Base-by-base conservation (phyloP, 2,329 filamentous ascomycete species). In the Anthostomella pinea region DNA sequence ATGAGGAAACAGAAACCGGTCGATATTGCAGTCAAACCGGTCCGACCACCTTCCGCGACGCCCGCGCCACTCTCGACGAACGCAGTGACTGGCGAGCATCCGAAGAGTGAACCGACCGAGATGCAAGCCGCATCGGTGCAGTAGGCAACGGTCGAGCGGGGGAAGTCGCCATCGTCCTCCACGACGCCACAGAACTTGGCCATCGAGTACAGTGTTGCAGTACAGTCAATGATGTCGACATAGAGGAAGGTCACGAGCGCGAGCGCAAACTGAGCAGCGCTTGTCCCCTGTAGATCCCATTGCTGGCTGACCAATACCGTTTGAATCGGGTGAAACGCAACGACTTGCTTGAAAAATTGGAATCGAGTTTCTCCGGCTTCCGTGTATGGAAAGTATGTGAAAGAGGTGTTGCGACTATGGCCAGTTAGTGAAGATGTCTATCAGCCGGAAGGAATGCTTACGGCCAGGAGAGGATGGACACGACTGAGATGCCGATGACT, bases 141-240 rank as follows among this genome's bases (percentile, higher is more conserved):
- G 59, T 87, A 89, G 2, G 89, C 89, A 20, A 91, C 66, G 1
- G 88, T 87, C 2, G 85, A 90, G 25, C 87, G 82, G 34, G 90
- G 87, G 45, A 95, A 95, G 58, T 94, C 87, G n/a, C 82, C 79
- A 2, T 83, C 79, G 29, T 76, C 70, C 48, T 82, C 72, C 48
- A 85, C 77, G 28, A 76, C 74, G 18, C 79, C 78, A 43, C 77
- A 81, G 64, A 87, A 87, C 15, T 82, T 80, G 2, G 84, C 85
- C 84, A 89, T 88, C n/a, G 83, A 85, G 64, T 87, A 88, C 23
- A 88, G 66, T 1, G 84, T 88, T 26, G 83, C 85, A 0, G 85
- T 88, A 52, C 81, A 82, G 56, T 89, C 85, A 41, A 89, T 81
- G 49, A 88, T 85, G 52, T 88, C 85, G 33, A 89, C 85, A 41